Percentiles rank a stretch among this genome's conserved stretches.
Evolutionary conservation across 2,329 filamentous ascomycete genomes (phyloP).

Genomic region (Hawksworthiomyces lignivorus): DNA sequence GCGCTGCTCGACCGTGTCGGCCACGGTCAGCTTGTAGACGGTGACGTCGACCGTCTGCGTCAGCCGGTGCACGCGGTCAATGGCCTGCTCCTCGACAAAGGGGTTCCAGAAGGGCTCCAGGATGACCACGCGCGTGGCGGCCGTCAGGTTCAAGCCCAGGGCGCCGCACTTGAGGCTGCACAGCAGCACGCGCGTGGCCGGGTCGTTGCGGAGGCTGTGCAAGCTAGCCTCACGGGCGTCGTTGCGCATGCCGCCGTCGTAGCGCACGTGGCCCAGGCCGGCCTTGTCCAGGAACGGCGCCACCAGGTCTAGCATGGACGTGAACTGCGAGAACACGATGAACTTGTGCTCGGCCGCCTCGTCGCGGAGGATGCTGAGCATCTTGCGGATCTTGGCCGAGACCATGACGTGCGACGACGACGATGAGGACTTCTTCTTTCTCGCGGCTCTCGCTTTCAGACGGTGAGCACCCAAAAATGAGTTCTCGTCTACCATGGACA

Average conservation of each 20-base stretch:
- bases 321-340: constrained; percentile 98
- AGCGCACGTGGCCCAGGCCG: constrained; percentile 73
- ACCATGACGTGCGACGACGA: too few relatives aligned
- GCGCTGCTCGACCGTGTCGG: constrained; percentile 80
- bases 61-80: constrained; percentile 95
- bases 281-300: constrained; percentile 79
- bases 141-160: constrained; percentile 87
- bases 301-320: constrained; percentile 92
- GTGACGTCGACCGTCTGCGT: constrained; percentile 93
- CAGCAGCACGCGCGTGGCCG: constrained; percentile 70
- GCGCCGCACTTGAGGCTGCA: constrained; percentile 93
- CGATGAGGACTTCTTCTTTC: too few relatives aligned
- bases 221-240: constrained; percentile 85
- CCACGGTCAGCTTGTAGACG: constrained; percentile 89
- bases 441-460: not conserved
- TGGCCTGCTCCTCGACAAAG: constrained; percentile 97
- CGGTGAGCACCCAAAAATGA: constrained; percentile 20
- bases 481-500: constrained; percentile 32
- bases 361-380: constrained; percentile 70
- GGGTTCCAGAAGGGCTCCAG: constrained; percentile 99
- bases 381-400: constrained; percentile 86
- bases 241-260: constrained; percentile 93
- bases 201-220: constrained; percentile 65
- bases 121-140: constrained; percentile 86
- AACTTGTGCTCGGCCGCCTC: constrained; percentile 85